Conservation (phyloP, 371 early-diverging fungal genomes). For the Haplosporangium sp. region DNA sequence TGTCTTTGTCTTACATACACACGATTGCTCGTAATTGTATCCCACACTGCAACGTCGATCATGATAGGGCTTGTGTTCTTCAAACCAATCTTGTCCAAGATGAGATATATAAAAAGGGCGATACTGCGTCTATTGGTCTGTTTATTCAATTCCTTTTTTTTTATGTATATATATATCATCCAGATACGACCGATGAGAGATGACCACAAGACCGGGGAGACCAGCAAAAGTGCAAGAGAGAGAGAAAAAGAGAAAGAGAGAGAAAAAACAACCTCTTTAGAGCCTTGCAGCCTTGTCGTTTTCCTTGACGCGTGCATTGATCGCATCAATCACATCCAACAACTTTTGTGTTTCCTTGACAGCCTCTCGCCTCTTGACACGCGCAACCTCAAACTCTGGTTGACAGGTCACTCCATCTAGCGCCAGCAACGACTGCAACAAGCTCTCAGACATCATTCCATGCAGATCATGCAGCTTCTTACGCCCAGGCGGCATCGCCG, state of each 20-base stretch:
- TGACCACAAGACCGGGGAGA: no score
- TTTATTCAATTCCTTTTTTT: neutral
- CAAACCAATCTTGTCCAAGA: no score
- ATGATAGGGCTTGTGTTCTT: no score
- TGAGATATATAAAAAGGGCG: no score
- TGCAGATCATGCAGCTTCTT: conserved; percentile 66
- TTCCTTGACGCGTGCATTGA: conserved; percentile 44
- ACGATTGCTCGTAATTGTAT: no score
- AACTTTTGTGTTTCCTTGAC: conserved; percentile 65
- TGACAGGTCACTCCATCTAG: conserved; percentile 71
- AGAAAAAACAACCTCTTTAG: neutral
- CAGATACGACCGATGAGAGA: no score
- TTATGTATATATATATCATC: neutral
- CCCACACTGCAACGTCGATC: no score
- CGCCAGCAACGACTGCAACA: conserved; percentile 67
- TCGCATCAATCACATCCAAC: conserved; percentile 66
- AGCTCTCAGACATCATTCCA: conserved; percentile 65
- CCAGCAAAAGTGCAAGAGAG: no score
- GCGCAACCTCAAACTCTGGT: conserved; percentile 66
- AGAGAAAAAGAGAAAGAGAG: no score
- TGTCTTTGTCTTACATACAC: no score
- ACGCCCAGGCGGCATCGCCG: conserved; percentile 43
- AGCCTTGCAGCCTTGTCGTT: conserved; percentile 24
- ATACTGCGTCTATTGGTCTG: neutral
- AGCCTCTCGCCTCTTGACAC: conserved; percentile 68